phyloP scores from a whole-genome alignment of 2,329 filamentous ascomycete species.

The Fusarium coicis region DNA sequence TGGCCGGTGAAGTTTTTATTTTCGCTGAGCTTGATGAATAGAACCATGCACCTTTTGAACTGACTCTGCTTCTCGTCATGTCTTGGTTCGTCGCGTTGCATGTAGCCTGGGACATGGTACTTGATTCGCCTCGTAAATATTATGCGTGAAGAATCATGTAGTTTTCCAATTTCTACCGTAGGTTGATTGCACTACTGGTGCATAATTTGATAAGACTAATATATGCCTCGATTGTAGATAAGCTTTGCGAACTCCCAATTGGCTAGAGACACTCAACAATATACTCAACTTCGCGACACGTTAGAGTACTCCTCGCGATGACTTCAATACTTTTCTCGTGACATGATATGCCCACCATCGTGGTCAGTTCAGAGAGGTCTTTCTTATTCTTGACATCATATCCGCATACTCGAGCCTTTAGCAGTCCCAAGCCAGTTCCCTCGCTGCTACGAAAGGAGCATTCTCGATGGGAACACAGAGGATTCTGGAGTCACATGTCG shows the following conservation, averaged over 20 bases:
- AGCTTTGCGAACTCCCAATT: too few relatives aligned
- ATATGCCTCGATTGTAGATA: too few relatives aligned
- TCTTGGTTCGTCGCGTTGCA: too few relatives aligned
- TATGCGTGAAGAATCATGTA: neutral
- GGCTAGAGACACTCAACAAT: too few relatives aligned
- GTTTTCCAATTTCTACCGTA: too few relatives aligned
- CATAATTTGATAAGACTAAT: too few relatives aligned
- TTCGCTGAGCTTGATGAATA: constrained; percentile 8
- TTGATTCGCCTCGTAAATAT: neutral
- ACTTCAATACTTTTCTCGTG: neutral
- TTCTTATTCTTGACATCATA: neutral
- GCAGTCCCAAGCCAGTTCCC: rapidly evolving
- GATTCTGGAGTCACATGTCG: too few relatives aligned
- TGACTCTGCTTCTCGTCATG: neutral
- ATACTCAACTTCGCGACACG: neutral
- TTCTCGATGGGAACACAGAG: rapidly evolving
- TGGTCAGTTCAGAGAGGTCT: rapidly evolving
- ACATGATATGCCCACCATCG: neutral
- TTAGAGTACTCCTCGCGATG: neutral
- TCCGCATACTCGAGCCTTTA: rapidly evolving
- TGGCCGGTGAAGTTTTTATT: constrained; percentile 9
- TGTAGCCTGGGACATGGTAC: neutral
- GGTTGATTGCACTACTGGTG: neutral
- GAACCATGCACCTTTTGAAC: neutral
- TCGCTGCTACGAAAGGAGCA: neutral